phyloP scores from a whole-genome alignment of 2,329 filamentous ascomycete genomes.

The Karstenula rhodostoma region DNA sequence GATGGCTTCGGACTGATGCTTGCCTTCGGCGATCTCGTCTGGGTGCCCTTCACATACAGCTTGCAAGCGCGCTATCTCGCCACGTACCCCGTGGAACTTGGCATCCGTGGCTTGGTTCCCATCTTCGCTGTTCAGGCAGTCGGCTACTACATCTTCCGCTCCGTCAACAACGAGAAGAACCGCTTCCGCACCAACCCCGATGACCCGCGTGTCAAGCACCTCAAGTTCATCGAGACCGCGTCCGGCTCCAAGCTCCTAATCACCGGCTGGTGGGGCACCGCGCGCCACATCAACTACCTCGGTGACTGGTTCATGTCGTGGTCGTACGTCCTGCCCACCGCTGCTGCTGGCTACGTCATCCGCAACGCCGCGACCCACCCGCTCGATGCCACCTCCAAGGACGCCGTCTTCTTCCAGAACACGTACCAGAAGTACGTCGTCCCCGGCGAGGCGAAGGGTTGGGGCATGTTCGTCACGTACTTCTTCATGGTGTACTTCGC shows the following conservation, averaged over 20 bases:
- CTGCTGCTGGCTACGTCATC: conserved; percentile 81
- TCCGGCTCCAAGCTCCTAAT: conserved; percentile 81
- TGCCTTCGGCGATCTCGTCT: conserved; percentile 88
- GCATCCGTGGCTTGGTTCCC: conserved; percentile 68
- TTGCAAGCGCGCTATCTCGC: conserved; percentile 86
- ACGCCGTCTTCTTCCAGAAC: conserved; percentile 63
- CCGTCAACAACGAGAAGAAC: conserved; percentile 96
- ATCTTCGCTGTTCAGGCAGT: conserved; percentile 72
- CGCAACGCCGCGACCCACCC: conserved; percentile 54
- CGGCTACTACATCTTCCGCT: conserved; percentile 92
- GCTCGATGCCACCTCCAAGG: conserved; percentile 52
- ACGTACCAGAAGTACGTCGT: conserved; percentile 70
- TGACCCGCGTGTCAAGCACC: conserved; percentile 78
- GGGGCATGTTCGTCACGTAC: conserved; percentile 89
- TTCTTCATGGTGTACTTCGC: conserved; percentile 96
- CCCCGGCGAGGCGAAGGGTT: conserved; percentile 77
- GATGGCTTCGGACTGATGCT: conserved; percentile 98
- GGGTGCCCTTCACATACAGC: conserved; percentile 91
- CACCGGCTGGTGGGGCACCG: conserved; percentile 91
- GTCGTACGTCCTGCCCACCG: conserved; percentile 88
- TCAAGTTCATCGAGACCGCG: conserved; percentile 86
- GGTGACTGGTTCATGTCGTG: conserved; percentile 95
- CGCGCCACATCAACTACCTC: conserved; percentile 94
- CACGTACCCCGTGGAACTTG: conserved; percentile 81
- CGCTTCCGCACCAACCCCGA: conserved; percentile 86